Evolutionary conservation across 2,329 filamentous ascomycete species (phyloP).

Genomic region (Ophioceras dolichostomum): DNA sequence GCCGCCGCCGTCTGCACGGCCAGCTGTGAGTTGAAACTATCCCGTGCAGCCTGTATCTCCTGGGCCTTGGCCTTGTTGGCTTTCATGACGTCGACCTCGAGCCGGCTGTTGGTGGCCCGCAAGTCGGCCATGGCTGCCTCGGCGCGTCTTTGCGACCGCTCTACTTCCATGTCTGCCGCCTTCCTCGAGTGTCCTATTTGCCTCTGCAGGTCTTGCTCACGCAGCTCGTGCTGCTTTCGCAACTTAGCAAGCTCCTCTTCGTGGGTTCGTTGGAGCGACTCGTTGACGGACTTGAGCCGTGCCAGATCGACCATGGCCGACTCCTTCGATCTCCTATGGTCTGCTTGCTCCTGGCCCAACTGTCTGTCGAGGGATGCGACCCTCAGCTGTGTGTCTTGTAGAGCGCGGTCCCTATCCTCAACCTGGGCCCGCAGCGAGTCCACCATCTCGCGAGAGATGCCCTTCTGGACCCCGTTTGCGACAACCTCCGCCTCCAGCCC

Average conservation of each 20-base stretch:
- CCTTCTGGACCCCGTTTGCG: constrained; percentile 70
- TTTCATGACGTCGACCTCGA: constrained; percentile 53
- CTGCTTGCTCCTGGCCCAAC: constrained; percentile 60
- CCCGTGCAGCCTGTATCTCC: constrained; percentile 44
- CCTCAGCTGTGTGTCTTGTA: constrained; percentile 34
- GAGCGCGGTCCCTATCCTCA: constrained; percentile 50
- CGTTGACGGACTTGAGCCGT: constrained; percentile 19
- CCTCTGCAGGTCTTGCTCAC: constrained; percentile 6
- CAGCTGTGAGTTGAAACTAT: constrained; percentile 32
- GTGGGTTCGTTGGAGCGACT: constrained; percentile 46
- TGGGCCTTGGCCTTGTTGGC: constrained; percentile 46
- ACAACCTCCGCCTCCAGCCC: constrained; percentile 74
- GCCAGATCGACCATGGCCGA: constrained; percentile 37
- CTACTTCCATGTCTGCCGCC: constrained; percentile 32
- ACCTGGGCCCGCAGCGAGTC: constrained; percentile 72
- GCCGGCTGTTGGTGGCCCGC: constrained; percentile 43
- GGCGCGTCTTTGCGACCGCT: constrained; percentile 31
- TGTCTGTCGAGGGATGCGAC: constrained; percentile 35
- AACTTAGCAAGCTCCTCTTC: constrained; percentile 42
- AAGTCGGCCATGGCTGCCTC: constrained; percentile 55
- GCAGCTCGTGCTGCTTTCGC: constrained; percentile 8
- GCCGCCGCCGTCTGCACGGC: constrained; percentile 10
- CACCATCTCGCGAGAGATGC: constrained; percentile 86
- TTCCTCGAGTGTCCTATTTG: constrained; percentile 31
- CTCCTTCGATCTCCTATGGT: constrained; percentile 56